Percentiles rank a stretch among this genome's conserved stretches.
Conservation (phyloP, 345 rosid species). For the Linum lewisii region DNA sequence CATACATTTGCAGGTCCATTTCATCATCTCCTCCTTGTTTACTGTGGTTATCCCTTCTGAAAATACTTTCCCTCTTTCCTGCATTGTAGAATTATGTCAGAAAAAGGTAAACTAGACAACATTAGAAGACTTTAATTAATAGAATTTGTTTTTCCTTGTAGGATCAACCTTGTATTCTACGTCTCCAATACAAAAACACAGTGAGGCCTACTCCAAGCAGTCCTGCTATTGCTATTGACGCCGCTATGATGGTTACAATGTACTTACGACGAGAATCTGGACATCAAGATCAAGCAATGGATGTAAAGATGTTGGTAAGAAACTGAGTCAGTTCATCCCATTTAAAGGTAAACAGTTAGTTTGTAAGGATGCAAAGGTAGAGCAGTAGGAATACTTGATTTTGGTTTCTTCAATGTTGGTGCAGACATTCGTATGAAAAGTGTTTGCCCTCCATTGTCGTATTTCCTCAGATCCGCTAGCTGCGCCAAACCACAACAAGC, state of each 20-base stretch:
- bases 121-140: too few relatives aligned
- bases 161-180: neutral
- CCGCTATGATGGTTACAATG: neutral
- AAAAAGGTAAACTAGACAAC: neutral
- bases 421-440: neutral
- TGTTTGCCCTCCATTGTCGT: neutral
- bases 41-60: neutral
- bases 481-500: slow-evolving; percentile 4
- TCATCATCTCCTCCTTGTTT: neutral
- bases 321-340: neutral
- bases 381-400: neutral
- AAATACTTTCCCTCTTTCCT: neutral
- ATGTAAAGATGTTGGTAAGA: too few relatives aligned
- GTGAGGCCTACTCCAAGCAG: neutral
- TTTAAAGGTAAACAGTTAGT: too few relatives aligned
- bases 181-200: neutral
- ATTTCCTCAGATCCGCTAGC: neutral
- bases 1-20: slow-evolving; percentile 13
- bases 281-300: neutral
- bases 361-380: too few relatives aligned
- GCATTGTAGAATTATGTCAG: neutral
- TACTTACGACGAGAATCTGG: neutral
- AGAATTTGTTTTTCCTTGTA: too few relatives aligned
- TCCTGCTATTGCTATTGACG: neutral
- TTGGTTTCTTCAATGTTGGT: neutral